phyloP scores from a whole-genome alignment of 139 green algal genomes.

The Desmodesmus armatus region DNA sequence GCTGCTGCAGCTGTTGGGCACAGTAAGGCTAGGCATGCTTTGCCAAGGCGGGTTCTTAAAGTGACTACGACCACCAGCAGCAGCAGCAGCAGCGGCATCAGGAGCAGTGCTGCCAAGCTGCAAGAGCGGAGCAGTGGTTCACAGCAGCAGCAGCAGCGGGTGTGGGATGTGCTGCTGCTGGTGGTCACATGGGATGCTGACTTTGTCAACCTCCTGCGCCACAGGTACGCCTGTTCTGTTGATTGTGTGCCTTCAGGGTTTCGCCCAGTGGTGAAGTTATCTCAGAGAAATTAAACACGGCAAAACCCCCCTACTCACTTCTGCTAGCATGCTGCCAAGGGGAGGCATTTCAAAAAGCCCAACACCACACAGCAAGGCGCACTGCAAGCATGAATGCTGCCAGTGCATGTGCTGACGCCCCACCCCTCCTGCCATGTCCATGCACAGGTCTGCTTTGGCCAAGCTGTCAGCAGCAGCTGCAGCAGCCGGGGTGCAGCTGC shows the following conservation, averaged over 20 bases:
- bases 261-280: too few species aligned
- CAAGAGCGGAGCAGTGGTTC: background rate
- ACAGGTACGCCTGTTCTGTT: too few species aligned
- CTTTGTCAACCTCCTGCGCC: background rate
- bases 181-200: constrained; percentile 19
- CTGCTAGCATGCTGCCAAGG: too few species aligned
- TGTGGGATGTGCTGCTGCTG: constrained; percentile 39
- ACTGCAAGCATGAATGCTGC: background rate
- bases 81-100: constrained; percentile 5
- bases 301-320: too few species aligned
- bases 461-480: constrained; percentile 25
- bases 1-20: too few species aligned
- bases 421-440: too few species aligned
- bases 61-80: too few species aligned
- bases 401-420: too few species aligned
- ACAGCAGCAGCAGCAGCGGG: constrained; percentile 5
- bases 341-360: background rate
- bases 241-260: too few species aligned
- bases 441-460: background rate
- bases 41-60: too few species aligned
- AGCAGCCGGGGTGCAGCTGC: constrained; percentile 12
- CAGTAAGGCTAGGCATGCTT: too few species aligned
- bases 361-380: background rate
- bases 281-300: background rate
- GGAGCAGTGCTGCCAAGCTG: background rate